Percentiles rank a stretch among this genome's conserved stretches.
Conservation (phyloP, 257 asterid genomes). For the Nemophila menziesii region DNA sequence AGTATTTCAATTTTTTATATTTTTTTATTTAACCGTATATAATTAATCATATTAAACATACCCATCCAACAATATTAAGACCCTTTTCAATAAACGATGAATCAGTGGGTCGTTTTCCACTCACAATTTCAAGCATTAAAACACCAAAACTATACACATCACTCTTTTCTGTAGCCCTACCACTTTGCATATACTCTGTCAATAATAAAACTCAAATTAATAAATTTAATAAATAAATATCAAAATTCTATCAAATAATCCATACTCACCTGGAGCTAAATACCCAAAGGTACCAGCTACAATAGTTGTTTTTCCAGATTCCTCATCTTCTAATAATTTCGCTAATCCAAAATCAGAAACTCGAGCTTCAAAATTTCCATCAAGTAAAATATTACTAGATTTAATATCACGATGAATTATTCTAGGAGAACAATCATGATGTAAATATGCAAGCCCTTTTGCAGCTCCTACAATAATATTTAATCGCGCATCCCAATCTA, state of each 20-base stretch:
- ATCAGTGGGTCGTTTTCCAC: constrained; percentile 75
- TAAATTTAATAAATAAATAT: neutral
- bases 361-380: constrained; percentile 81
- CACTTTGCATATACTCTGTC: constrained; percentile 88
- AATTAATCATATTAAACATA: constrained; percentile 17
- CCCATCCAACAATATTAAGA: constrained; percentile 83
- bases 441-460: constrained; percentile 85
- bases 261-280: constrained; percentile 74
- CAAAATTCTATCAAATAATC: neutral
- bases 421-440: constrained; percentile 94
- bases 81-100: constrained; percentile 81
- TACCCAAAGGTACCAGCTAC: constrained; percentile 98
- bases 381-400: constrained; percentile 90
- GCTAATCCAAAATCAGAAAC: constrained; percentile 97
- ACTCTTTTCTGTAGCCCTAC: constrained; percentile 81
- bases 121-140: constrained; percentile 59
- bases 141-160: constrained; percentile 88
- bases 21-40: no score
- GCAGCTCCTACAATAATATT: constrained; percentile 88
- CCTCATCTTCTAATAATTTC: constrained; percentile 84
- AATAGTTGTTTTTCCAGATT: constrained; percentile 90
- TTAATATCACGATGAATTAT: constrained; percentile 90
- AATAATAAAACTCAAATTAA: neutral
- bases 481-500: constrained; percentile 88
- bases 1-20: no score